Evolutionary conservation across 2,329 filamentous ascomycete species (phyloP).

Genomic region (Venturia nashicola): DNA sequence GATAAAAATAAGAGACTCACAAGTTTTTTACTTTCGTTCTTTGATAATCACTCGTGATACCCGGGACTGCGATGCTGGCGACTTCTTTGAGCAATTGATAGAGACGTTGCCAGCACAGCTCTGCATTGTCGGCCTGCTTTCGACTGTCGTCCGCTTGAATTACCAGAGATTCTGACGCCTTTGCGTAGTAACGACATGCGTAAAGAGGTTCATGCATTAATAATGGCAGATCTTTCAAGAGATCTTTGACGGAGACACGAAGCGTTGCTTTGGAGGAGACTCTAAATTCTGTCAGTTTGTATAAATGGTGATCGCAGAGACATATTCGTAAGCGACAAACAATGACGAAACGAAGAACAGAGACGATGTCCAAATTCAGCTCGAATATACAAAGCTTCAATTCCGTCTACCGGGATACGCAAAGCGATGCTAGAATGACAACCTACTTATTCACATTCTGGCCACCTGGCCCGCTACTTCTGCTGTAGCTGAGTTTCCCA

Average conservation of each 20-base stretch:
- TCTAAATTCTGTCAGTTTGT: conserved; percentile 24
- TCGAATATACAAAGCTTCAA: neutral
- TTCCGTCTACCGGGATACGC: neutral
- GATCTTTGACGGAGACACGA: conserved; percentile 38
- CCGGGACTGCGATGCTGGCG: conserved; percentile 40
- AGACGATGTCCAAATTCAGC: neutral
- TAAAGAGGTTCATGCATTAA: conserved; percentile 40
- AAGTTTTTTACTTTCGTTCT: conserved; percentile 41
- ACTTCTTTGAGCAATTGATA: conserved; percentile 40
- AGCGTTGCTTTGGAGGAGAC: conserved; percentile 57
- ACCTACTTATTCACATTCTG: conserved; percentile 59
- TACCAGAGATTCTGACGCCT: conserved; percentile 40
- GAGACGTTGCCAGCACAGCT: conserved; percentile 46
- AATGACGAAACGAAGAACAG: no score
- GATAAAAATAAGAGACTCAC: conserved; percentile 22
- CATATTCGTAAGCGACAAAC: neutral
- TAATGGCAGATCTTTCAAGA: conserved; percentile 42
- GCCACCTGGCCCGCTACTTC: conserved; percentile 52
- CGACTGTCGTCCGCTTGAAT: conserved; percentile 53
- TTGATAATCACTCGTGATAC: conserved; percentile 48
- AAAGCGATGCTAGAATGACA: neutral
- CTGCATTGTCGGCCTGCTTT: conserved; percentile 48
- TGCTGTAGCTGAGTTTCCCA: conserved; percentile 48
- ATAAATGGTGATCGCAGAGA: neutral
- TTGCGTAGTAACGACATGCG: conserved; percentile 42